Percentiles rank a stretch among this genome's conserved stretches.
Evolutionary conservation across 805 yeast species (phyloP).

Genomic region (Hanseniaspora hatyaiensis): DNA sequence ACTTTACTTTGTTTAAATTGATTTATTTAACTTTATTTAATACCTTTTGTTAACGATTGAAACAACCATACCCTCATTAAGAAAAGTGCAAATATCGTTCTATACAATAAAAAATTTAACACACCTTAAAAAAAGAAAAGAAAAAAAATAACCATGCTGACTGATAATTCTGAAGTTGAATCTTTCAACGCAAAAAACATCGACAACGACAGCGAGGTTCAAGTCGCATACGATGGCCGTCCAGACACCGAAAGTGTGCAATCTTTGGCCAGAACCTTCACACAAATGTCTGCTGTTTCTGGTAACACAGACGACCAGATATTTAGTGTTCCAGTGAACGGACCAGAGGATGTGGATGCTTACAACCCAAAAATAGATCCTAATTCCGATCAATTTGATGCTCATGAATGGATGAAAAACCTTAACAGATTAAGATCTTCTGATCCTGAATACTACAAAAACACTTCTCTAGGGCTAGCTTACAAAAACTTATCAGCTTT

Average conservation of each 20-base stretch:
- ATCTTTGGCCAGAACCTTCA: slow-evolving; percentile 11
- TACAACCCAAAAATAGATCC: slow-evolving; percentile 46
- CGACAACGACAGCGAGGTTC: neutral
- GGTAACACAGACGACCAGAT: neutral
- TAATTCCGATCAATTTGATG: slow-evolving; percentile 42
- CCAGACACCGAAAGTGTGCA: slow-evolving; percentile 10
- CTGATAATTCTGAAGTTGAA: slow-evolving; percentile 13
- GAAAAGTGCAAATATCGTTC: no score
- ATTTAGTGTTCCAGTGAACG: slow-evolving; percentile 9
- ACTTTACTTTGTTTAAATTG: no score
- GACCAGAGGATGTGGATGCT: slow-evolving; percentile 1
- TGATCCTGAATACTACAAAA: slow-evolving; percentile 55
- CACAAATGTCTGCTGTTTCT: slow-evolving; percentile 10
- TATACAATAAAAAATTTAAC: no score
- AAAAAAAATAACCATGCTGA: no score
- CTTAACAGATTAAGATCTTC: slow-evolving; percentile 40
- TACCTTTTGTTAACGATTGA: no score
- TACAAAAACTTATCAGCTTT: slow-evolving; percentile 48
- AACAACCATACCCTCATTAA: no score
- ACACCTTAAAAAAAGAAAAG: no score
- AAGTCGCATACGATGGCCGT: neutral
- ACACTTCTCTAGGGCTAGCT: slow-evolving; percentile 47
- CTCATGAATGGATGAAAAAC: slow-evolving; percentile 59
- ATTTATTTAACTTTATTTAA: no score
- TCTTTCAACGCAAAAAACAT: slow-evolving; percentile 4